These are phyloP conservation scores for Penicillium cosmopolitanum DNA, from an alignment of 495 filamentous ascomycete genomes.

Conservation along the genomic window DNA sequence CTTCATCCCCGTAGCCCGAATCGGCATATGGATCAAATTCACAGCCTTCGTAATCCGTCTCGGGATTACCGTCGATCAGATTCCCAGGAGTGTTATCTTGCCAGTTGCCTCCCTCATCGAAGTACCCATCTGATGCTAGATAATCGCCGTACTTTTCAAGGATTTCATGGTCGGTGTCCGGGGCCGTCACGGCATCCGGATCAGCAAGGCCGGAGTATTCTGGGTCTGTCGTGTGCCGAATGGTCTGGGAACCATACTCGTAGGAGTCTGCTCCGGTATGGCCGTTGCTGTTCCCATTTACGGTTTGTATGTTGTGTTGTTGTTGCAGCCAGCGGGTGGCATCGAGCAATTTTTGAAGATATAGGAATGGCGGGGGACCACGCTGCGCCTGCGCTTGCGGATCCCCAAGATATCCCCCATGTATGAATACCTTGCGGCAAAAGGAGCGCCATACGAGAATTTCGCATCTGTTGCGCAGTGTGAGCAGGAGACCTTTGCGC, in stretches of 20 bases:
- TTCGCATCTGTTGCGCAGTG: slow-evolving; percentile 73
- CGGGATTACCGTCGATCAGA: slow-evolving; percentile 43
- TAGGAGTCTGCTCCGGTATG: slow-evolving; percentile 21
- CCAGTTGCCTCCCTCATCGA: slow-evolving; percentile 38
- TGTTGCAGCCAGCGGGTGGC: slow-evolving; percentile 46
- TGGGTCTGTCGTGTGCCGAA: slow-evolving; percentile 34
- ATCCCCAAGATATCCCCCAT: slow-evolving; percentile 58
- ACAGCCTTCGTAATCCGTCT: slow-evolving; percentile 51
- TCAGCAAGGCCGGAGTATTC: slow-evolving; percentile 36
- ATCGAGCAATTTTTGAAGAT: slow-evolving; percentile 44
- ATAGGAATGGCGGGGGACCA: slow-evolving; percentile 48
- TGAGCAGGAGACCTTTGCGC: slow-evolving; percentile 71
- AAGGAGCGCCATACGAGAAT: slow-evolving; percentile 85
- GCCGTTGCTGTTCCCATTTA: slow-evolving; percentile 4
- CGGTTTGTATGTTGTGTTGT: slow-evolving; percentile 24
- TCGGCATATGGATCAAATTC: slow-evolving; percentile 44
- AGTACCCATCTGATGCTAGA: slow-evolving; percentile 39
- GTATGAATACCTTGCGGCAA: slow-evolving; percentile 73
- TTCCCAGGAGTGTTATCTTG: slow-evolving; percentile 30
- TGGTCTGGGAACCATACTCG: slow-evolving; percentile 36
- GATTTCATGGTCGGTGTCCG: slow-evolving; percentile 22
- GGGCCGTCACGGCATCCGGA: slow-evolving; percentile 1
- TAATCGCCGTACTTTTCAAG: slow-evolving; percentile 42
- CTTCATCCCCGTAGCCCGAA: slow-evolving; percentile 5
- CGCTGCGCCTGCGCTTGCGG: slow-evolving; percentile 39